A percentile compares a stretch with the other conserved stretches of the same genome.
These are phyloP conservation scores for Teunomyces funiuensis DNA, from an alignment of 805 yeast genomes.

Conservation along the genomic window DNA sequence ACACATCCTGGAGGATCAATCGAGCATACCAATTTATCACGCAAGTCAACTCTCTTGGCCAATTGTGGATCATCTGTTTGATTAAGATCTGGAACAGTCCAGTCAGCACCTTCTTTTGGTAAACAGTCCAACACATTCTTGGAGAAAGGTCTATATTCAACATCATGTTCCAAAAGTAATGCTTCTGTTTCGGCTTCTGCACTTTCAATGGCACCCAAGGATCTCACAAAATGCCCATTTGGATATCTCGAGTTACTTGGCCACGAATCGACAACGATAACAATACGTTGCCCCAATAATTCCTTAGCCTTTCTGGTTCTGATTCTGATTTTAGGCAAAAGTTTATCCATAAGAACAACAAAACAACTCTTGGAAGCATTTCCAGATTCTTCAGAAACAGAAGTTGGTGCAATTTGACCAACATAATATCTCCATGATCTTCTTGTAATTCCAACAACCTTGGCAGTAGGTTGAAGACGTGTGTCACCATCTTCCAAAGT, in stretches of 20 bases:
- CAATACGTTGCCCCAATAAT: slow-evolving; percentile 84
- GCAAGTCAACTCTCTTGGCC: slow-evolving; percentile 73
- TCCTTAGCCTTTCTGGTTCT: slow-evolving; percentile 84
- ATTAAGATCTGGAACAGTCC: slow-evolving; percentile 79
- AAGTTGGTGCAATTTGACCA: slow-evolving; percentile 83
- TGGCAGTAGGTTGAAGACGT: slow-evolving; percentile 86
- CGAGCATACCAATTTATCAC: slow-evolving; percentile 88
- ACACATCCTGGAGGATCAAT: slow-evolving; percentile 98
- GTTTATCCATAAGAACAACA: slow-evolving; percentile 84
- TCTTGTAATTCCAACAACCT: slow-evolving; percentile 81
- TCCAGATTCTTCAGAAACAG: slow-evolving; percentile 56
- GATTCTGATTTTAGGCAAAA: slow-evolving; percentile 83
- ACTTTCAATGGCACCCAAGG: slow-evolving; percentile 86
- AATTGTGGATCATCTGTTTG: slow-evolving; percentile 51
- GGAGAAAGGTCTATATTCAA: slow-evolving; percentile 93
- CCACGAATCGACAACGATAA: slow-evolving; percentile 93
- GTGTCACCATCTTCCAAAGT: slow-evolving; percentile 34
- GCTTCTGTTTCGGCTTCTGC: slow-evolving; percentile 97
- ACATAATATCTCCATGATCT: slow-evolving; percentile 96
- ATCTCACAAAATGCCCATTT: slow-evolving; percentile 90
- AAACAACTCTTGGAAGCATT: slow-evolving; percentile 77
- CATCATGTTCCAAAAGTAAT: slow-evolving; percentile 87
- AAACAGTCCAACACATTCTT: slow-evolving; percentile 88
- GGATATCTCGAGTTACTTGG: slow-evolving; percentile 80
- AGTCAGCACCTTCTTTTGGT: slow-evolving; percentile 89